phyloP scores from a whole-genome alignment of 805 yeast genomes.

The Kazachstania taianensis region DNA sequence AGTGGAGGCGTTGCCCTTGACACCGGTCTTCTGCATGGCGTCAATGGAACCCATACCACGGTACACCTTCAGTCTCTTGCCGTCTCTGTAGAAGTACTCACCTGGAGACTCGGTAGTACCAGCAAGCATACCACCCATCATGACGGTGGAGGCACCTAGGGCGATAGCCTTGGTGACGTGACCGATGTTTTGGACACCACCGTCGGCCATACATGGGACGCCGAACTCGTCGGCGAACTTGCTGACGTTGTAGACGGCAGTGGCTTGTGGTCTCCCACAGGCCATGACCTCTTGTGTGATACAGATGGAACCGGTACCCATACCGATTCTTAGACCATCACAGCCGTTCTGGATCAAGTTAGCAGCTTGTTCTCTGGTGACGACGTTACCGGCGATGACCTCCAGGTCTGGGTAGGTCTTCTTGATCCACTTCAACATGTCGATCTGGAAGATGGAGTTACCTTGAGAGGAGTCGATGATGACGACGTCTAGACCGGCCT shows the following conservation, averaged over 20 bases:
- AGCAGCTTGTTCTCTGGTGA: slow-evolving; percentile 98
- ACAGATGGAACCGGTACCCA: slow-evolving; percentile 99
- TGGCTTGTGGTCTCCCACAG: slow-evolving; percentile 99
- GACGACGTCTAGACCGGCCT: slow-evolving; percentile 95
- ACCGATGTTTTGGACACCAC: slow-evolving; percentile 98
- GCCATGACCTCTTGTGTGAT: slow-evolving; percentile 99
- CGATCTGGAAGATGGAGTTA: slow-evolving; percentile 87
- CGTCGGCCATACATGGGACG: slow-evolving; percentile 98
- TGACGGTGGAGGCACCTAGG: slow-evolving; percentile 91
- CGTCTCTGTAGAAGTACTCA: slow-evolving; percentile 94
- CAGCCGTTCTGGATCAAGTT: slow-evolving; percentile 90
- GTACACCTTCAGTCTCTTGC: slow-evolving; percentile 92
- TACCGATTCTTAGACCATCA: slow-evolving; percentile 96
- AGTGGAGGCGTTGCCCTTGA: slow-evolving; percentile 91
- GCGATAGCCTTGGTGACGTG: slow-evolving; percentile 96
- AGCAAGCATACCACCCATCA: slow-evolving; percentile 99
- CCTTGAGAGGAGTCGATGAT: slow-evolving; percentile 96
- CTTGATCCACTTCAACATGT: slow-evolving; percentile 90
- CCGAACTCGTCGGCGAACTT: slow-evolving; percentile 93
- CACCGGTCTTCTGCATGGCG: slow-evolving; percentile 89
- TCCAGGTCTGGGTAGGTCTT: slow-evolving; percentile 65
- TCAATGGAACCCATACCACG: slow-evolving; percentile 99
- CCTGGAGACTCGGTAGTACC: slow-evolving; percentile 99
- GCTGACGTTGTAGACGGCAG: slow-evolving; percentile 90
- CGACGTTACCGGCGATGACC: slow-evolving; percentile 97